Base-by-base conservation (phyloP, 2,329 filamentous ascomycete genomes). In the Aspergillus pseudoviridinutans region DNA sequence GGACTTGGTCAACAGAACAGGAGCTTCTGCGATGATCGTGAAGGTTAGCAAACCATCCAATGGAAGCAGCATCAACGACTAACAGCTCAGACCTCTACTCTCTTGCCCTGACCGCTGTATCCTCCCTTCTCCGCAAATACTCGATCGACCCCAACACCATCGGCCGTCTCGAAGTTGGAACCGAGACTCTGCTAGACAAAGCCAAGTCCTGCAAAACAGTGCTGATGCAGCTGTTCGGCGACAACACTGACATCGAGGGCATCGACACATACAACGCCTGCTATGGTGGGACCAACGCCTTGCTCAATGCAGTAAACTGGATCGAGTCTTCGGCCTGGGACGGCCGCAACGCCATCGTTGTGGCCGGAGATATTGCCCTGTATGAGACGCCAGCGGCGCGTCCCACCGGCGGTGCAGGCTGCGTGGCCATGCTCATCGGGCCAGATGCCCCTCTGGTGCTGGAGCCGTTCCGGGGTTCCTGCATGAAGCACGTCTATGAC, bases 171-270 rank as follows among this genome's bases (percentile, higher is more conserved):
- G 90, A 93, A 80, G 90, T 93, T 69, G 90, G 90, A 70, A 93
- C 90, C 54, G 90, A 93, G 83, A 93, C 90, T 63, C 81, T 93
- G 56, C 81, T 93, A 71, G 90, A 93, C 83, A 93, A 93, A 82
- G 92, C 90, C 74, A 93, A 93, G 83, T 92, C 90, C 50, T 89
- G 92, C 80, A 93, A 93, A 84, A 88, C 89, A 32, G 89, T 93
- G 61, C 80, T 93, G 64, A 93, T 93, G 90, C 90, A 92, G 81
- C 82, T 93, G 47, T 92, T 93, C 68, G 84, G 74, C 52, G 87
- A 89, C 67, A 93, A 93, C 81, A 89, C 86, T 79, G 91, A 89
- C 79, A 80, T 93, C 60, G 90, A 93, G 80, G 90, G 90, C 75
- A 84, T 92, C 53, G 90, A 93, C 78, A 91, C 87, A 56, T 77